Evolutionary conservation across 2,329 filamentous ascomycete species (phyloP).

Genomic region (Fusarium mangiferae): DNA sequence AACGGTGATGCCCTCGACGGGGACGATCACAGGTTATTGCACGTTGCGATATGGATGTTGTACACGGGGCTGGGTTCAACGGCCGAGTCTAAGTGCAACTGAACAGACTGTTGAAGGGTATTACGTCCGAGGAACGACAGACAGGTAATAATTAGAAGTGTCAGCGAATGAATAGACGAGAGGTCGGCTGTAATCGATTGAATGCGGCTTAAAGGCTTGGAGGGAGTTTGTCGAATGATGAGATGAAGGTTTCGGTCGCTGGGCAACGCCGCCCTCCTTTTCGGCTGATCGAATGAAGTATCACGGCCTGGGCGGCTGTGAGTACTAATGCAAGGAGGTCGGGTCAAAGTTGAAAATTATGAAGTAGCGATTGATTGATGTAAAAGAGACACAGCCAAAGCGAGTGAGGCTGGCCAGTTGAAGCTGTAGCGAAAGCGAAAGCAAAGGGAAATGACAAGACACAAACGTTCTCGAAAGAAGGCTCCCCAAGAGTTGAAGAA

Average conservation of each 20-base stretch:
- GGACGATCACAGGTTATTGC: slow-evolving; percentile 52
- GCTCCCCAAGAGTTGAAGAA: slow-evolving; percentile 43
- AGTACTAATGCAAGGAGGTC: slow-evolving; percentile 18
- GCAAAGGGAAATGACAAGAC: slow-evolving; percentile 31
- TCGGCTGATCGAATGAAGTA: slow-evolving; percentile 28
- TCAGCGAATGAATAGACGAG: slow-evolving; percentile 31
- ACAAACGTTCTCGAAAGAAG: slow-evolving; percentile 36
- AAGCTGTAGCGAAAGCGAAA: slow-evolving; percentile 32
- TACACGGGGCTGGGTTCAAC: slow-evolving; percentile 19
- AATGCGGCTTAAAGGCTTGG: slow-evolving; percentile 25
- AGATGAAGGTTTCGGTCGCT: slow-evolving; percentile 42
- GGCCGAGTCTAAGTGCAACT: slow-evolving; percentile 14
- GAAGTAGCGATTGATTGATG: slow-evolving; percentile 50
- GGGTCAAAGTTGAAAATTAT: slow-evolving; percentile 25
- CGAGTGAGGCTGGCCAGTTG: slow-evolving; percentile 64
- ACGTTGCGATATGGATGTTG: slow-evolving; percentile 32
- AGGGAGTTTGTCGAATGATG: slow-evolving; percentile 26
- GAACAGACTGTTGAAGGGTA: slow-evolving; percentile 1
- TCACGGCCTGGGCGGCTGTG: slow-evolving; percentile 30
- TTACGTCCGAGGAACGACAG: slow-evolving; percentile 16
- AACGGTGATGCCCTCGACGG: slow-evolving; percentile 47
- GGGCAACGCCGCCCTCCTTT: slow-evolving; percentile 47
- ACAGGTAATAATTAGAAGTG: slow-evolving; percentile 18
- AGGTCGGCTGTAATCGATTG: slow-evolving; percentile 14
- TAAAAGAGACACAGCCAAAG: slow-evolving; percentile 60